A percentile compares a stretch with the other conserved stretches of the same genome.
These are phyloP conservation scores for Dryadomyces quercivorus DNA, from an alignment of 2,329 filamentous ascomycete species.

Conservation along the genomic window DNA sequence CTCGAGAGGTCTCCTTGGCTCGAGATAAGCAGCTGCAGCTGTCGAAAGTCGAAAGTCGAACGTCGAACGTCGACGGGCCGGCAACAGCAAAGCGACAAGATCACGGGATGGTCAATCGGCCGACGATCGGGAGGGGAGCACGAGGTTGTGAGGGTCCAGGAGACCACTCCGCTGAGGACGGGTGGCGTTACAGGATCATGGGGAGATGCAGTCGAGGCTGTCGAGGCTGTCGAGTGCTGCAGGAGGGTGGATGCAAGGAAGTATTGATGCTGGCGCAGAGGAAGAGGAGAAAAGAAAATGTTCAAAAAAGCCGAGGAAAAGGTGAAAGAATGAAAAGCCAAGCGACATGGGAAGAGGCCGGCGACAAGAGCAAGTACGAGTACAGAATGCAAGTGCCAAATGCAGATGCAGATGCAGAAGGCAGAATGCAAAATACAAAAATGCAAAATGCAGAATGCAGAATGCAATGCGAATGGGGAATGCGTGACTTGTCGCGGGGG, in stretches of 20 bases:
- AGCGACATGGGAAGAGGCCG: neutral
- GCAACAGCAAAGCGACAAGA: neutral
- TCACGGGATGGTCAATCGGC: neutral
- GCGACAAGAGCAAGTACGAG: too few relatives aligned
- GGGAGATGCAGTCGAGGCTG: neutral
- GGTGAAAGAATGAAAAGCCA: neutral
- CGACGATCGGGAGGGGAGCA: neutral
- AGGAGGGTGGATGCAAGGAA: neutral
- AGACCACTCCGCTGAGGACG: neutral
- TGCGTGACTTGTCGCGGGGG: neutral
- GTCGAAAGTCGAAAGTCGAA: too few relatives aligned
- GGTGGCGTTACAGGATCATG: slow-evolving; percentile 1
- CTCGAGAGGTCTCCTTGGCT: too few relatives aligned
- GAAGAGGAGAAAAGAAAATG: neutral
- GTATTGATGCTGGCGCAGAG: neutral
- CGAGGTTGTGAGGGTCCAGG: neutral
- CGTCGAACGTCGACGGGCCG: neutral
- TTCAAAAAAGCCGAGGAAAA: too few relatives aligned
- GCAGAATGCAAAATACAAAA: neutral
- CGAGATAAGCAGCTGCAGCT: too few relatives aligned
- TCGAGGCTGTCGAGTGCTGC: neutral
- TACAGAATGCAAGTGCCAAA: too few relatives aligned
- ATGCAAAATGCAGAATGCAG: neutral
- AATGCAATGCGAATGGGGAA: neutral
- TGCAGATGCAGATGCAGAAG: neutral